These are phyloP conservation scores for Lodderomyces metapsilosis DNA, from an alignment of 1,139 yeast species.

Conservation along the genomic window DNA sequence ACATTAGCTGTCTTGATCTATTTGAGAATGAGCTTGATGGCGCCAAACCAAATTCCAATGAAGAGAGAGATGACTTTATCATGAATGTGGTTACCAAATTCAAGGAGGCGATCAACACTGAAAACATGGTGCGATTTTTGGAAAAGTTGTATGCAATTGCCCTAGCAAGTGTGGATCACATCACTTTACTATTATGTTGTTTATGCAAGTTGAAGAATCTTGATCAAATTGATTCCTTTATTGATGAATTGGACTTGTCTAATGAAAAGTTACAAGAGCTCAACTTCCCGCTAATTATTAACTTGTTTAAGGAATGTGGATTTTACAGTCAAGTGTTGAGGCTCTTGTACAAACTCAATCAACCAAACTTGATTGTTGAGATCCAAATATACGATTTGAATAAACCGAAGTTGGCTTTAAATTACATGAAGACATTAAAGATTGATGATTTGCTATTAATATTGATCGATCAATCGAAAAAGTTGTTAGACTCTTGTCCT, in stretches of 20 bases:
- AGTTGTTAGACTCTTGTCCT: slow-evolving; percentile 66
- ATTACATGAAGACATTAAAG: slow-evolving; percentile 65
- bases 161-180: slow-evolving; percentile 71
- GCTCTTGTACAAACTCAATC: slow-evolving; percentile 68
- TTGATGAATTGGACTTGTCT: slow-evolving; percentile 40
- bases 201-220: slow-evolving; percentile 74
- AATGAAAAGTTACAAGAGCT: slow-evolving; percentile 39
- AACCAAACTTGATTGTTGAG: slow-evolving; percentile 74
- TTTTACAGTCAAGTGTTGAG: slow-evolving; percentile 68
- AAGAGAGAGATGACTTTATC: slow-evolving; percentile 50
- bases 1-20: slow-evolving; percentile 41
- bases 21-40: slow-evolving; percentile 8
- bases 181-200: slow-evolving; percentile 77
- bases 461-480: slow-evolving; percentile 64
- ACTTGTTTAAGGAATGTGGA: slow-evolving; percentile 75
- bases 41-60: slow-evolving; percentile 11
- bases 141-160: slow-evolving; percentile 51
- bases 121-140: slow-evolving; percentile 63
- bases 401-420: slow-evolving; percentile 55
- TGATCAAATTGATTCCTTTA: slow-evolving; percentile 58
- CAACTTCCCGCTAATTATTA: slow-evolving; percentile 70
- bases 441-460: slow-evolving; percentile 80
- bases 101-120: slow-evolving; percentile 79
- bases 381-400: slow-evolving; percentile 68
- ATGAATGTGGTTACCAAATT: slow-evolving; percentile 80